Conservation (phyloP, 805 yeast genomes). For the Blastobotrys attinorum region DNA sequence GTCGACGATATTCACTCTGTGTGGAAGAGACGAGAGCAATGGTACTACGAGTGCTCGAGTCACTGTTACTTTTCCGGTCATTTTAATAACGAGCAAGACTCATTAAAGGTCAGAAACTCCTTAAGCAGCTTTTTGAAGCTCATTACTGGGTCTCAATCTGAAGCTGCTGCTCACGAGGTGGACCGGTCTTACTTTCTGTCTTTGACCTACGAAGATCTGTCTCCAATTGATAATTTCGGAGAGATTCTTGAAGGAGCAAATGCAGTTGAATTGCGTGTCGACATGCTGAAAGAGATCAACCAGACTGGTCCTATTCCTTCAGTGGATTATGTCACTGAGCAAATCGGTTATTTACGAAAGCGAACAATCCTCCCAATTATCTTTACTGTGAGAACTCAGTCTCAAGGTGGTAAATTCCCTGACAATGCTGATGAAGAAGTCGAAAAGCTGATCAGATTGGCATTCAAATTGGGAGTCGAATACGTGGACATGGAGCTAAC, state of each 20-base stretch:
- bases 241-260: conserved; percentile 58
- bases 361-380: conserved; percentile 65
- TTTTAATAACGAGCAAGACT: conserved; percentile 48
- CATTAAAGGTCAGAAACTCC: conserved; percentile 47
- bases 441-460: conserved; percentile 47
- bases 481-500: conserved; percentile 75
- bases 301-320: conserved; percentile 21
- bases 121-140: conserved; percentile 50
- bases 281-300: conserved; percentile 45
- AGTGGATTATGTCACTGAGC: conserved; percentile 55
- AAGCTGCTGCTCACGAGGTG: conserved; percentile 31
- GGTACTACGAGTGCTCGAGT: conserved; percentile 77
- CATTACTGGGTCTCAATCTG: conserved; percentile 48
- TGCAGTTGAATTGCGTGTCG: conserved; percentile 82
- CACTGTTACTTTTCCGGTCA: conserved; percentile 70
- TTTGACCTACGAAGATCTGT: conserved; percentile 59
- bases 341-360: conserved; percentile 61
- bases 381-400: conserved; percentile 66
- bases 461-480: conserved; percentile 70
- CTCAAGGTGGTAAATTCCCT: conserved; percentile 80
- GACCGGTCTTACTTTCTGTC: conserved; percentile 59
- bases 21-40: conserved; percentile 71
- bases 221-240: conserved; percentile 39
- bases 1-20: conserved; percentile 71
- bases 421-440: conserved; percentile 45